Base-by-base conservation (phyloP, 805 yeast species). In the Wickerhamomyces subpelliculosus region DNA sequence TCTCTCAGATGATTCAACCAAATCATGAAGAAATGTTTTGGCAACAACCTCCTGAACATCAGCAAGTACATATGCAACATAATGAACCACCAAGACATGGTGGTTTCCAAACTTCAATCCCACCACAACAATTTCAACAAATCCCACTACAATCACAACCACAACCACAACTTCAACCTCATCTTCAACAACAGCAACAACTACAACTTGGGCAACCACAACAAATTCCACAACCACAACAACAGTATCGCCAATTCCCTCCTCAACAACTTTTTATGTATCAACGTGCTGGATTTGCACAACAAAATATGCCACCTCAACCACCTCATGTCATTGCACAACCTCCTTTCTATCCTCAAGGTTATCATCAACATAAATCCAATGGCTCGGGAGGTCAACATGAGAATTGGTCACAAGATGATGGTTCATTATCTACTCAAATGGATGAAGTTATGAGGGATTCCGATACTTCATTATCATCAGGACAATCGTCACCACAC, bases 401-500 rank as follows among this genome's bases (percentile, higher is more conserved):
- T 14, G 58, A 54, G 37, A 52, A 47, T 19, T 55, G 61, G 60
- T 55, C 60, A 22, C 64, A 47, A 44, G 63, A 55, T 53, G 65
- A 42, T 36, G 54, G 48, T 25, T 37, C 54, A n/a, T 29, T 16
- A 19, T 48, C 53, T 5, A 46, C 51, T 10, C 55, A 52, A 12
- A 54, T 54, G 57, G 58, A 52, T 36, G 58, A 49, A 12, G 55
- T 47, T 5, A 60, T 48, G 47, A 60, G 51, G 59, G 69, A 48
- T 57, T 65, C 59, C 46, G 72, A 44, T 49, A 45, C 67, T 39
- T 53, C 75, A 49, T 42, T 70, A 45, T 59, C 74, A 44, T 54
- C 71, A 46, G 54, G 63, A 8, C 65, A 60, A 39, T 46, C 61
- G 1, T 29, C 30, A n/a, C 35, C 44, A 10, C 38, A 35, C 5